Percentiles rank a stretch among this genome's conserved stretches.
These are phyloP conservation scores for Saprolegnia parasitica DNA, from an alignment of 352 stramenopile species.

Conservation along the genomic window DNA sequence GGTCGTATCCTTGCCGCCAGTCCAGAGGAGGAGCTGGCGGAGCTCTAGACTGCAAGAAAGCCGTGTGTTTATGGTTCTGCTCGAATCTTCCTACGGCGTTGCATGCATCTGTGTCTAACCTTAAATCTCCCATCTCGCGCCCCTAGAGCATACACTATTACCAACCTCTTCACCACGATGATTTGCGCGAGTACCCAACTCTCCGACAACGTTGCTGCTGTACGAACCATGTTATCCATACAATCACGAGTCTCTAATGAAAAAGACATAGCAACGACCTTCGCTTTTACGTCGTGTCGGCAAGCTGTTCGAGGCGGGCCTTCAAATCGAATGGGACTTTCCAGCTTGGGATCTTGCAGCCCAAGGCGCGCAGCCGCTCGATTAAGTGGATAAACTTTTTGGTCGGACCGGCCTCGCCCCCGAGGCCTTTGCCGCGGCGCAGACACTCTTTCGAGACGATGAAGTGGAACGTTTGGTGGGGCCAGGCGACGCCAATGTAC, in stretches of 20 bases:
- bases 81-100: too few species aligned
- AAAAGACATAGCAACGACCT: too few species aligned
- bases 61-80: too few species aligned
- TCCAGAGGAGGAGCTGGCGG: too few species aligned
- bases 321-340: background rate
- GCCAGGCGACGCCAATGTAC: conserved; percentile 4
- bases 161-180: too few species aligned
- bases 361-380: background rate
- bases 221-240: too few species aligned
- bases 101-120: background rate
- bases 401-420: background rate
- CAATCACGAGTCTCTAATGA: too few species aligned
- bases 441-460: conserved; percentile 4
- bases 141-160: background rate
- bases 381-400: conserved; percentile 8
- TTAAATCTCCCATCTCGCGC: background rate
- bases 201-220: background rate
- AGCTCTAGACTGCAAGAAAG: too few species aligned
- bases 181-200: too few species aligned
- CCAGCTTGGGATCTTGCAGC: background rate
- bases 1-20: too few species aligned
- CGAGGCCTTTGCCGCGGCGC: background rate
- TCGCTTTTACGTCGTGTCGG: background rate
- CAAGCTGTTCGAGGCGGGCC: background rate
- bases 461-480: conserved; percentile 14